Base-by-base conservation (phyloP, 768 basidiomycete species). In the Kwoniella sp. region DNA sequence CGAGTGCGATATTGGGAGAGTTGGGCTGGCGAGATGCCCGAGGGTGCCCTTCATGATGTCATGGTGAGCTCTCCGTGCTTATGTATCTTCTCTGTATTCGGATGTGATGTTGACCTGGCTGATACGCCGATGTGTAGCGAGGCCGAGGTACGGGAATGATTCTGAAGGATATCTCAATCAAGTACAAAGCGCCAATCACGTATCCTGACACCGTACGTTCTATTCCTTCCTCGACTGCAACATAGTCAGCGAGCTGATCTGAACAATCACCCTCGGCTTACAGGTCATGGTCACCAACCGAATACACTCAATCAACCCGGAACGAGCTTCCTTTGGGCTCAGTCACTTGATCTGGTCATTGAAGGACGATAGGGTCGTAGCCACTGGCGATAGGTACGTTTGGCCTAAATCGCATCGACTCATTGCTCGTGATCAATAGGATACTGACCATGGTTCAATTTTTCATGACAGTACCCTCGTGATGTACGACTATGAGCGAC, bases 201-300 rank as follows among this genome's bases (percentile, higher is more conserved):
- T 77, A 72, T 53, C 75, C 75, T 21, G 73, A 77, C 63, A 65
- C 64, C 5, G 74, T 73, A 50, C 55, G 72, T 70, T n/a, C n/a
- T n/a, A n/a, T n/a, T n/a, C n/a, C n/a, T n/a, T n/a, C n/a, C n/a
- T n/a, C n/a, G n/a, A n/a, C n/a, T 33, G 40, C 5, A 6, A 5
- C 47, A n/a, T 48, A 48, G 7, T 13, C 33, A 33, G 5, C 13
- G 33, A 33, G 13, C 13, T 33, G 33, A 33, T 13, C 33, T 6
- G 5, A 6, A 13, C 33, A 13, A 33, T 33, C 7, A 6, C 13
- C 7, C 7, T 6, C 33, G 33, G 33, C 12, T 19, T 49, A 8
- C 58, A 73, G 73, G 47, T 77, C 19, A 54, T 74, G 29, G 74
- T 77, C n/a, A 63, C 73, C 19, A 55, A 64, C 29, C 58, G 56